phyloP scores from a whole-genome alignment of 768 basidiomycete genomes.

The Suillus lakei region DNA sequence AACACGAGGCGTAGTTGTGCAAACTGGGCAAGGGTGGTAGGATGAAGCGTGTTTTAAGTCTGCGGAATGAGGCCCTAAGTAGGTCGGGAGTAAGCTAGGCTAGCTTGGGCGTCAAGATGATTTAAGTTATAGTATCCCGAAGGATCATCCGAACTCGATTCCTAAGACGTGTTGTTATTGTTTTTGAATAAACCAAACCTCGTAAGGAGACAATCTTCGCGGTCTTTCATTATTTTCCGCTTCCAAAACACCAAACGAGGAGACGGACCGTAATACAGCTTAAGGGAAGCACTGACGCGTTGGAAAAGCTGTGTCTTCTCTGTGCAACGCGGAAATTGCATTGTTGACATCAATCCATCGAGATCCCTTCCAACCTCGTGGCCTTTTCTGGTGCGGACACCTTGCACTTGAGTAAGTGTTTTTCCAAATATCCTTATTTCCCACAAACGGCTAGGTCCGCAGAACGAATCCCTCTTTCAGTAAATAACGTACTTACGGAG shows the following conservation, averaged over 20 bases:
- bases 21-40: slow-evolving; percentile 41
- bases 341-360: slow-evolving; percentile 19
- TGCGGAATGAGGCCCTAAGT: slow-evolving; percentile 32
- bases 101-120: slow-evolving; percentile 28
- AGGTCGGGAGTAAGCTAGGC: slow-evolving; percentile 21
- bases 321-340: slow-evolving; percentile 37
- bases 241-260: slow-evolving; percentile 20
- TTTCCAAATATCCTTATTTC: slow-evolving; percentile 20
- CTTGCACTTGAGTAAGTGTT: slow-evolving; percentile 21
- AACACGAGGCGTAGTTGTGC: slow-evolving; percentile 53
- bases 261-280: slow-evolving; percentile 19
- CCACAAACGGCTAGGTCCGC: slow-evolving; percentile 21
- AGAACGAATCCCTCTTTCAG: too few species aligned
- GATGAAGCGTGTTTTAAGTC: slow-evolving; percentile 37
- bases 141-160: slow-evolving; percentile 5
- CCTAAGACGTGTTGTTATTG: slow-evolving; percentile 10
- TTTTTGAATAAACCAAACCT: slow-evolving; percentile 19
- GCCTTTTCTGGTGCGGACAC: slow-evolving; percentile 16
- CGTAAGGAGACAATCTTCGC: slow-evolving; percentile 34
- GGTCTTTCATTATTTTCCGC: slow-evolving; percentile 20
- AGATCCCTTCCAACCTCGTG: slow-evolving; percentile 26
- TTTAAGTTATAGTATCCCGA: slow-evolving; percentile 24
- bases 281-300: slow-evolving; percentile 16
- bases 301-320: slow-evolving; percentile 25
- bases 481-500: too few species aligned